Base-by-base conservation (phyloP, 2,329 filamentous ascomycete species). In the Cryphonectria parasitica region DNA sequence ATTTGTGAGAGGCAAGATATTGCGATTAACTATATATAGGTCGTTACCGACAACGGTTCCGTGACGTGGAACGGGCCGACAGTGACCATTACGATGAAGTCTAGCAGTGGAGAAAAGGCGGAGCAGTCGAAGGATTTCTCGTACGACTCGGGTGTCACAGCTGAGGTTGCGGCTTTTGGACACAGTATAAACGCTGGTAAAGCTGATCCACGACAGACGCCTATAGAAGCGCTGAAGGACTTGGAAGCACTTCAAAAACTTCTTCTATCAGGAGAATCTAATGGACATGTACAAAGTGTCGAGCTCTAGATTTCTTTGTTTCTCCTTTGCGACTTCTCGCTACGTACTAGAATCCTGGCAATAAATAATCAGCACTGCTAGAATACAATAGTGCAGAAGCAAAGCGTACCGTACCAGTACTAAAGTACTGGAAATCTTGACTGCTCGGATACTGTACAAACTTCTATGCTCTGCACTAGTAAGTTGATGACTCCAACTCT, bases 141-240 rank as follows among this genome's bases (percentile, higher is more conserved):
- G 64, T 70, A 72, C 63, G 72, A 66, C 52, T 73, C 73, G 0
- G 78, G 77, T 39, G 79, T 80, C 64, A 71, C 71, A 70, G 71
- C 71, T 28, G 79, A 80, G 75, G 75, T 79, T 54, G 75, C 65
- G 0, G 77, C 76, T 11, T 80, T 79, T 72, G 76, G 73, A 1
- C 58, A 72, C 54, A 76, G 75, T 28, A 74, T 80, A 52, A n/a
- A n/a, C 19, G 6, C 10, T 22, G 22, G 45, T 15, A 71, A 71
- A 7, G 62, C 70, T 1, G 74, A 78, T 31, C 54, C 69, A 13
- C 62, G 73, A 2, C 77, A 79, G 74, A 76, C 74, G 15, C 77
- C 78, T 0, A 63, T 60, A 13, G 77, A 80, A 69, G 79, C 77
- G 22, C 72, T 80, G 15, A 75, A 69, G 39, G 79, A 80, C 66